Evolutionary conservation across 805 yeast genomes (phyloP).

Genomic region (Metschnikowia santaceciliae): DNA sequence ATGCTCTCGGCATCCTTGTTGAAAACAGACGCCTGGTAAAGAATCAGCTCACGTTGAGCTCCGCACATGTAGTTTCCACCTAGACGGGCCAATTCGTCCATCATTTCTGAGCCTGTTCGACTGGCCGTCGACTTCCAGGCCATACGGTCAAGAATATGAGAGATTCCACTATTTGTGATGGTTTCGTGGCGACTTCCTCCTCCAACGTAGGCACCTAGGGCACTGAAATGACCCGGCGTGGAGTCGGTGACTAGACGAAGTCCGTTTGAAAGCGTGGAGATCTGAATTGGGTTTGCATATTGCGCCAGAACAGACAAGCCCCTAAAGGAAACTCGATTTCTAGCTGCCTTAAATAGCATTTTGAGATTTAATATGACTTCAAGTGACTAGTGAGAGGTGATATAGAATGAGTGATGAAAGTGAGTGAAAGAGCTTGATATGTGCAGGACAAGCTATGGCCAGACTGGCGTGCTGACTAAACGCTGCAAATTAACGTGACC

Average conservation of each 20-base stretch:
- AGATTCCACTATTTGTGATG: constrained; percentile 56
- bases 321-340: not conserved
- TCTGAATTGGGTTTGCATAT: constrained; percentile 17
- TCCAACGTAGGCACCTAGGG: constrained; percentile 81
- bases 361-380: too few species aligned
- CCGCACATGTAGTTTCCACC: constrained; percentile 96
- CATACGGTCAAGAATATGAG: constrained; percentile 81
- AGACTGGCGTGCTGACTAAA: too few species aligned
- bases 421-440: too few species aligned
- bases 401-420: too few species aligned
- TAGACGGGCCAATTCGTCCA: constrained; percentile 65
- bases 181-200: constrained; percentile 89
- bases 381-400: not conserved
- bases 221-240: constrained; percentile 86
- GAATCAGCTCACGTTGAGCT: constrained; percentile 83
- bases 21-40: constrained; percentile 94
- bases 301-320: not conserved
- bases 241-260: constrained; percentile 79
- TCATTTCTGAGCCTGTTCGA: constrained; percentile 62
- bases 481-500: too few species aligned
- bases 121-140: constrained; percentile 73
- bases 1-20: constrained; percentile 77
- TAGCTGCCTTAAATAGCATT: constrained; percentile 1
- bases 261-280: constrained; percentile 62
- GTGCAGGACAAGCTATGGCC: too few species aligned